Percentiles rank a stretch among this genome's conserved stretches.
These are phyloP conservation scores for Populus simonii DNA, from an alignment of 345 rosid species.

Conservation along the genomic window DNA sequence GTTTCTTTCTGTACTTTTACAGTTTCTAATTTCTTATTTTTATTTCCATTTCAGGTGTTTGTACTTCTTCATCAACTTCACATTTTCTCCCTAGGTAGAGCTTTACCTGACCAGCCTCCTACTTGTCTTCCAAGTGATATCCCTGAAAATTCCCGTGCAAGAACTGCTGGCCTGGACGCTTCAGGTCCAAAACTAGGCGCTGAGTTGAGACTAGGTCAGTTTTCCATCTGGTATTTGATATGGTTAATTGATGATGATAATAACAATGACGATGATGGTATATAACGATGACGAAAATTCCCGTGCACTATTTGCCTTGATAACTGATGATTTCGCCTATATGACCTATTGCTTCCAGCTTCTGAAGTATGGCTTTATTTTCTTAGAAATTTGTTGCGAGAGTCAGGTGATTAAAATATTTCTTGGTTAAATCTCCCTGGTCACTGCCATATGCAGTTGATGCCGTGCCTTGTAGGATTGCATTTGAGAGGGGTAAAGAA, in stretches of 20 bases:
- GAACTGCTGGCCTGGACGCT: slow-evolving; percentile 58
- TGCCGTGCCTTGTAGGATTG: slow-evolving; percentile 85
- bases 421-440: slow-evolving; percentile 21
- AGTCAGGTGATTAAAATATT: slow-evolving; percentile 6
- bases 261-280: background rate
- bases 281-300: background rate
- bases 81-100: slow-evolving; percentile 67
- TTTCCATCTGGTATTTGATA: slow-evolving; percentile 7
- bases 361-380: background rate
- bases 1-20: slow-evolving; percentile 1
- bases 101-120: slow-evolving; percentile 79
- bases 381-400: background rate
- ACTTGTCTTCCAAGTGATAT: slow-evolving; percentile 41
- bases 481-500: slow-evolving; percentile 93
- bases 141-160: slow-evolving; percentile 62
- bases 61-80: slow-evolving; percentile 91
- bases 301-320: background rate
- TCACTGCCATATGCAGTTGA: slow-evolving; percentile 58
- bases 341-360: background rate
- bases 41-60: slow-evolving; percentile 55
- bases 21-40: slow-evolving; percentile 14
- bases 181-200: slow-evolving; percentile 79
- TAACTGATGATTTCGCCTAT: background rate
- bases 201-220: slow-evolving; percentile 70
- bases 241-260: background rate